Base-by-base conservation (phyloP, 495 filamentous ascomycete species). In the Penicillium canescens region DNA sequence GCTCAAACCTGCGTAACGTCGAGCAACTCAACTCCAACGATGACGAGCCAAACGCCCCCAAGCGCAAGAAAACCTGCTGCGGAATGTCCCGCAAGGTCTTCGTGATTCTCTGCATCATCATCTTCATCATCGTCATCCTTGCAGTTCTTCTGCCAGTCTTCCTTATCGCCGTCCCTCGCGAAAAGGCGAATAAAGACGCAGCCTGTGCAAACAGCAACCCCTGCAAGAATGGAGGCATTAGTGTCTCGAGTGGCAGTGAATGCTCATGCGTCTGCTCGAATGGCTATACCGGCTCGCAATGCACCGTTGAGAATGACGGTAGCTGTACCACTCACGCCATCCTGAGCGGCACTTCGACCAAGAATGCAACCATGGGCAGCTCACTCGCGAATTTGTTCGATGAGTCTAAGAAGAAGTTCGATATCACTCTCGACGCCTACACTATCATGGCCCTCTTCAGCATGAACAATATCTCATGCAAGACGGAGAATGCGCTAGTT, bases 231-330 rank as follows among this genome's bases (percentile, higher is more conserved):
- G 90, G 91, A 24, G 94, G 94, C 14, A 83, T 86, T 8, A 90
- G 82, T 36, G 78, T 94, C 18, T 68, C 87, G 14, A 79, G 80
- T 26, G 75, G 80, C 33, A 77, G 80, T 7, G 66, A 80, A 34
- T 98, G 94, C 72, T 85, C 86, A 9, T 98, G 94, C 64, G 79
- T 96, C 24, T 98, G 94, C 61, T 78, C 84, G 6, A 90, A 91
- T 57, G 91, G 92, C 0, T 97, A 89, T 64, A 90, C 86, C 0
- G 94, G 94, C n/a, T 71, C 75, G 4, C 79, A 80, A 24, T 98
- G 94, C 74, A 87, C 78, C 9, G 70, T 69, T 28, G 49, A 73
- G 9, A 78, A 78, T 18, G 78, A 85, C 18, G 78, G 77, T 14
- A 89, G 86, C 54, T 98, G 94, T 66, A 84, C 87, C 12, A 89